These are phyloP conservation scores for Fraxinus latifolia DNA, from an alignment of 305 asterid genomes.

Conservation along the genomic window DNA sequence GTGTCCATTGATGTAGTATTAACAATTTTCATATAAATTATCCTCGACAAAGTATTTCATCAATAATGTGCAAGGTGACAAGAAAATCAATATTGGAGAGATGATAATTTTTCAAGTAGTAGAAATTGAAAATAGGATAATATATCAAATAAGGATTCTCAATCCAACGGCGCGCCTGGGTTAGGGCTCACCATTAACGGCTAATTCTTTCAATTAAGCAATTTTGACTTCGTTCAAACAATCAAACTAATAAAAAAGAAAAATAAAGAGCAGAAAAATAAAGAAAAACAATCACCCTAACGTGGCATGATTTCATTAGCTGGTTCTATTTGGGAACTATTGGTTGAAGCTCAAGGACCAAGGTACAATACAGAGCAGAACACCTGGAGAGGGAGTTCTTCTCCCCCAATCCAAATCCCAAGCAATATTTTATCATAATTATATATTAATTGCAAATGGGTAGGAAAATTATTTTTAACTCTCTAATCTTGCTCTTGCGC, in stretches of 20 bases:
- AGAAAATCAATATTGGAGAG: not conserved
- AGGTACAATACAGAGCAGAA: not conserved
- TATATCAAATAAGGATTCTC: not conserved
- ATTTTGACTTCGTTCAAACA: not conserved
- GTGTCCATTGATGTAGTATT: not conserved
- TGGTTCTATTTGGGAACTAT: not conserved
- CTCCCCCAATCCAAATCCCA: constrained; percentile 16
- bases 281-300: too few relatives aligned
- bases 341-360: constrained; percentile 1
- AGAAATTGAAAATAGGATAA: not conserved
- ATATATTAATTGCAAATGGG: constrained; percentile 13
- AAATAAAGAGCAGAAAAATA: too few relatives aligned
- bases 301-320: constrained; percentile 16
- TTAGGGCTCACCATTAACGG: not conserved
- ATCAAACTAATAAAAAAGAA: not conserved
- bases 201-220: not conserved
- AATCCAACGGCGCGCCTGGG: not conserved
- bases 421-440: constrained; percentile 9
- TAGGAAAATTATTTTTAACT: constrained; percentile 6
- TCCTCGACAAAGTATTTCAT: not conserved
- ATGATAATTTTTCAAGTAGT: too few relatives aligned
- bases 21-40: not conserved
- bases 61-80: not conserved
- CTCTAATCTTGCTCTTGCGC: not conserved
- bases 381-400: not conserved